phyloP scores from a whole-genome alignment of 495 filamentous ascomycete species.

The Podospora appendiculata region DNA sequence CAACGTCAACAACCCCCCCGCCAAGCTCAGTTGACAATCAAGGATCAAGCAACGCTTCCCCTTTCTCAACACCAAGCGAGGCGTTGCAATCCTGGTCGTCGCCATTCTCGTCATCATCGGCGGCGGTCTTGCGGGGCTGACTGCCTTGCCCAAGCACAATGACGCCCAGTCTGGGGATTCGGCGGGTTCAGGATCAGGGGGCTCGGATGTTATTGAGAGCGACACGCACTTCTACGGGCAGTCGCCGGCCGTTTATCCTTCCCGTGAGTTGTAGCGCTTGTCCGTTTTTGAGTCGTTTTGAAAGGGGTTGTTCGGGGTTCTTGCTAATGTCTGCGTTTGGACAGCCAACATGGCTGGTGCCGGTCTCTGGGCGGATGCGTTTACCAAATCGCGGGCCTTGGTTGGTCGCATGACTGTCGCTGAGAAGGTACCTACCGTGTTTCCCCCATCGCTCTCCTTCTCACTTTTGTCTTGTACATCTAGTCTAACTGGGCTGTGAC shows the following conservation, averaged over 20 bases:
- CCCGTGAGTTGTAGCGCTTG: constrained; percentile 27
- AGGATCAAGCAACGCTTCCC: constrained; percentile 28
- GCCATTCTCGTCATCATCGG: constrained; percentile 29
- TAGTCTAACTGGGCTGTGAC: background rate
- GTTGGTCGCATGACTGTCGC: constrained; percentile 51
- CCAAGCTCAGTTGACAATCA: constrained; percentile 22
- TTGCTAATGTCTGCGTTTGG: constrained; percentile 8
- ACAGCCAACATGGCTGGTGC: constrained; percentile 44
- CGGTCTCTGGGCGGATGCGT: constrained; percentile 40
- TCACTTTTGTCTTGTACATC: background rate
- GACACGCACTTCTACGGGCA: constrained; percentile 49
- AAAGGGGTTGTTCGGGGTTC: background rate
- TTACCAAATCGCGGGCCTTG: constrained; percentile 43
- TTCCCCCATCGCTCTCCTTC: constrained; percentile 13
- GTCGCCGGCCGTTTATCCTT: constrained; percentile 51
- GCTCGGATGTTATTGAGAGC: constrained; percentile 22
- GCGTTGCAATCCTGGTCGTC: constrained; percentile 23
- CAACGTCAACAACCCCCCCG: background rate
- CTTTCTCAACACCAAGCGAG: constrained; percentile 29
- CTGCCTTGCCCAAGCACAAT: constrained; percentile 16
- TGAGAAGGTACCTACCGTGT: constrained; percentile 48
- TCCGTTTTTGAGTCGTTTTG: background rate
- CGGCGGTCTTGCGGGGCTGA: constrained; percentile 25
- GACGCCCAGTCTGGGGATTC: background rate
- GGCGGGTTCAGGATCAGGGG: background rate